Base-by-base conservation (phyloP, 2,329 filamentous ascomycete species). In the Colletotrichum sp. region DNA sequence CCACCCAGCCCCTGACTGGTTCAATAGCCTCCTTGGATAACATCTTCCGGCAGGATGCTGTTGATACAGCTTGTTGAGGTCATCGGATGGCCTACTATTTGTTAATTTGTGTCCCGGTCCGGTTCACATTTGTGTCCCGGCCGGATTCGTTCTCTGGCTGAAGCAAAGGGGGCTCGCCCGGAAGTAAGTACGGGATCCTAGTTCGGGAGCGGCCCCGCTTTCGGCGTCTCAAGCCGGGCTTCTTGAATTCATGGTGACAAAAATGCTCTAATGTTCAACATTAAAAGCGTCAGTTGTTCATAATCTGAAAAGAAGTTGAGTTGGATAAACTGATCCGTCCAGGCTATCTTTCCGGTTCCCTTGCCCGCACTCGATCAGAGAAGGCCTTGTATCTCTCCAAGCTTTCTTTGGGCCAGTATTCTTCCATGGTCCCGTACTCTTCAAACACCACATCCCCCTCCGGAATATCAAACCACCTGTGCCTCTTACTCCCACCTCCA, bases 231-330 rank as follows among this genome's bases (percentile, higher is more conserved):
- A 52, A 21, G 44, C 44, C 44, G 44, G 44, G 3, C n/a, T 52
- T 21, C n/a, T 3, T 1, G n/a, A 1, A 52, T 6, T 3, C 3
- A 13, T 7, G 2, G 2, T 52, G 1, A 52, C 6, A 52, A 21
- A 52, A 13, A 13, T 49, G 44, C n/a, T 49, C 44, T 21, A 21
- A 49, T 12, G 8, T n/a, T 10, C 32, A 34, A 34, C 32, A 30
- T 32, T 12, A 32, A 5, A 30, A 7, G 28, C 28, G 28, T 30
- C 28, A 7, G 8, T 30, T 30, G 28, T 30, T 30, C 26, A 26
- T 26, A 26, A 26, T 26, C 26, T 26, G 26, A 26, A 6, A 26
- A 26, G 26, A 26, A 26, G 26, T 26, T 26, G 26, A 26, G 26
- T 26, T 26, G 26, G 26, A 26, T 26, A 30, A 8, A 30, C 28